phyloP scores from a whole-genome alignment of 345 rosid genomes.

The Pistacia integerrima region DNA sequence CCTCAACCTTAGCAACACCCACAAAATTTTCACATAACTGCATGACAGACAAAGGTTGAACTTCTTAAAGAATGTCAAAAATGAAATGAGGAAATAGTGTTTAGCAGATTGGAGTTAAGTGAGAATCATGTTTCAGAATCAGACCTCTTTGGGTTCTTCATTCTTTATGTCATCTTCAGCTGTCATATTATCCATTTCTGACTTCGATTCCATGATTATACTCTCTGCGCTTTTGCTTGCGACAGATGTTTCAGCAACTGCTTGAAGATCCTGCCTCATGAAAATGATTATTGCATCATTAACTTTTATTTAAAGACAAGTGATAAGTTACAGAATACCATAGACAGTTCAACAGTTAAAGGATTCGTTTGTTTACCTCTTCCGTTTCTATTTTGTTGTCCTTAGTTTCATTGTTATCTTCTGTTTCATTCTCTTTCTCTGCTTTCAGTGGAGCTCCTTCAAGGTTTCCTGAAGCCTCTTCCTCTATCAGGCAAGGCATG shows the following conservation, averaged over 20 bases:
- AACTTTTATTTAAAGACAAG: neutral
- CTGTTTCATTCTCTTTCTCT: constrained; percentile 12
- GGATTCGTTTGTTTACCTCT: constrained; percentile 23
- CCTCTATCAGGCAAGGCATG: neutral
- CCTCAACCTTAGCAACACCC: constrained; percentile 4
- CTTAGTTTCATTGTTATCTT: constrained; percentile 10
- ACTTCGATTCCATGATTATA: neutral
- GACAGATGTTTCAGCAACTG: neutral
- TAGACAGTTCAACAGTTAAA: neutral
- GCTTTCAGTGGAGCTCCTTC: constrained; percentile 11
- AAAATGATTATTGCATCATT: neutral
- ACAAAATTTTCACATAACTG: constrained; percentile 27
- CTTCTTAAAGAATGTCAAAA: neutral
- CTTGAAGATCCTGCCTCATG: neutral
- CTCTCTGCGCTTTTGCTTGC: constrained; percentile 9
- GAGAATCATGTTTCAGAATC: neutral
- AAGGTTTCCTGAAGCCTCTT: constrained; percentile 7
- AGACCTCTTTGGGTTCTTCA: constrained; percentile 34
- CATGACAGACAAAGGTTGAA: neutral
- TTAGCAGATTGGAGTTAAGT: neutral
- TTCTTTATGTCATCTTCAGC: constrained; percentile 25
- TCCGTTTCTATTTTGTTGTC: neutral
- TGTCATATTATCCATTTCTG: neutral
- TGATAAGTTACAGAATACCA: neutral
- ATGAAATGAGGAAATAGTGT: neutral